A percentile compares a stretch with the other conserved stretches of the same genome.
Conservation (phyloP, 176 grass and related monocot species). For the Pontederia paniculata region DNA sequence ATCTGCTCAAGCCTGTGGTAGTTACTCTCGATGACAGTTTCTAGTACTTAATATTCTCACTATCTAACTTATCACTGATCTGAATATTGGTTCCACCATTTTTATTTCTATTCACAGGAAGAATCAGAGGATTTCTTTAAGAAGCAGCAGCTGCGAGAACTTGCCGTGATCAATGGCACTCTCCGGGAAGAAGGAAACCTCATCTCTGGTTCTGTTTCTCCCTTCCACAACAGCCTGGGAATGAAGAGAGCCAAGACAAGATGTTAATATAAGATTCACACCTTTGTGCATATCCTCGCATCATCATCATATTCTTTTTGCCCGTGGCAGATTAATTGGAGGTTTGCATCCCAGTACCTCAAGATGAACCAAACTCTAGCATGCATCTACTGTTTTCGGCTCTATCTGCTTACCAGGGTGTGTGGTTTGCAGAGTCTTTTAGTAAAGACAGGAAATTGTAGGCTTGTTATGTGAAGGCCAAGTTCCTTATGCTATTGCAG, state of each 20-base stretch:
- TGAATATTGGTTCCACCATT: neutral
- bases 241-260: conserved; percentile 49
- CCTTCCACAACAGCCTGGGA: conserved; percentile 40
- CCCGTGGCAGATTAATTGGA: too few species aligned
- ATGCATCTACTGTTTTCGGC: too few species aligned
- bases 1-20: conserved; percentile 87
- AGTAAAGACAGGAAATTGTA: too few species aligned
- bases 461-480: too few species aligned
- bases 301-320: too few species aligned
- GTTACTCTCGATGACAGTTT: neutral
- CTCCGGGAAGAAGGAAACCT: conserved; percentile 46
- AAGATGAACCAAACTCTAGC: too few species aligned
- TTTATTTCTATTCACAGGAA: conserved; percentile 21
- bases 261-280: neutral
- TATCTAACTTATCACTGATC: neutral
- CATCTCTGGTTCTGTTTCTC: conserved; percentile 33
- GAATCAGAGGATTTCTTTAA: conserved; percentile 62
- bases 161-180: conserved; percentile 52
- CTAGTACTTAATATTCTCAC: neutral
- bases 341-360: too few species aligned
- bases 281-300: too few species aligned
- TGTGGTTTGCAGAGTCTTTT: too few species aligned
- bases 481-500: too few species aligned
- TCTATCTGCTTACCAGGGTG: too few species aligned
- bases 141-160: conserved; percentile 56